phyloP scores from a whole-genome alignment of 345 rosid genomes.

The Aethionema arabicum region DNA sequence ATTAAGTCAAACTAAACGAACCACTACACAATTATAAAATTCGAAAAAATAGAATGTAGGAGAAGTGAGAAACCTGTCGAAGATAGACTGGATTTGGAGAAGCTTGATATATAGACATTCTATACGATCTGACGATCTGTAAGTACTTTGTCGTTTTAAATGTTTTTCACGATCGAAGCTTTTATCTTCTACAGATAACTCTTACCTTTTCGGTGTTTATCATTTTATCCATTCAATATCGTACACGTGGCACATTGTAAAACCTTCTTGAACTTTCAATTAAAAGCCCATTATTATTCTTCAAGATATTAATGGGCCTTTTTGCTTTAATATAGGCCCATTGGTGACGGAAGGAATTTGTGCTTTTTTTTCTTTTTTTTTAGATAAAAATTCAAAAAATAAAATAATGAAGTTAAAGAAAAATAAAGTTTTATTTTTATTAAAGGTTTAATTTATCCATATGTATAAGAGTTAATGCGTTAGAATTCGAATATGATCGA shows the following conservation, averaged over 20 bases:
- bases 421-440: slow-evolving; percentile 2
- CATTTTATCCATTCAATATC: background rate
- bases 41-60: background rate
- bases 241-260: background rate
- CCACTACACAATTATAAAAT: background rate
- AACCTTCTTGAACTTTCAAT: background rate
- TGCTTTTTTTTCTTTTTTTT: background rate
- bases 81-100: background rate
- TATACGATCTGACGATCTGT: background rate
- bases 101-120: background rate
- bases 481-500: slow-evolving; percentile 23
- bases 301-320: background rate
- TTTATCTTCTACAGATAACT: too few species aligned
- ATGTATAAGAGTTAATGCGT: slow-evolving; percentile 1
- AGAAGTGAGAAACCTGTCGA: background rate
- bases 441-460: background rate
- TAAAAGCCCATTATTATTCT: background rate
- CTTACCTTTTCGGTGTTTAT: background rate
- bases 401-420: slow-evolving; percentile 4
- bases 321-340: background rate
- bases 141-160: too few species aligned
- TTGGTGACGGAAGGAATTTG: slow-evolving; percentile 20
- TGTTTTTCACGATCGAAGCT: too few species aligned
- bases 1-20: slow-evolving; percentile 5
- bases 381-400: background rate